Conservation (phyloP, 148 eudicot genomes). For the Selenicereus undatus region DNA sequence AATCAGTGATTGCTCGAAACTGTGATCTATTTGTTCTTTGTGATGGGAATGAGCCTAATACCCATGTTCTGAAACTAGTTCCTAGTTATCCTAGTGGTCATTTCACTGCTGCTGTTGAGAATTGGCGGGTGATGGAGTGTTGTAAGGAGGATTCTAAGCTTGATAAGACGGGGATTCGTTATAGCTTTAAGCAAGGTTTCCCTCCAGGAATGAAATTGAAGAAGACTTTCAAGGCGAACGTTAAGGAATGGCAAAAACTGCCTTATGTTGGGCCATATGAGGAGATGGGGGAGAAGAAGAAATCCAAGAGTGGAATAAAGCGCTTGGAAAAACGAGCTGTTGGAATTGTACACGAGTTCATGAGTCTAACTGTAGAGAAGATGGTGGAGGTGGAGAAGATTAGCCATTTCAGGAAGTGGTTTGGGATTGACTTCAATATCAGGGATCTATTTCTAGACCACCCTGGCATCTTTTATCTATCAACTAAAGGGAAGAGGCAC, state of each 20-base stretch:
- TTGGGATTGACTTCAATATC: slow-evolving; percentile 82
- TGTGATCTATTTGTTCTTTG: slow-evolving; percentile 50
- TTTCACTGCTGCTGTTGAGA: slow-evolving; percentile 57
- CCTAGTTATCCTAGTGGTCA: slow-evolving; percentile 29
- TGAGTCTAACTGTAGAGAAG: slow-evolving; percentile 92
- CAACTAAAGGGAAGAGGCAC: slow-evolving; percentile 81
- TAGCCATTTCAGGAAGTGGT: slow-evolving; percentile 87
- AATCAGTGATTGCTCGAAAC: slow-evolving; percentile 57
- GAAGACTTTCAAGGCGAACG: slow-evolving; percentile 65
- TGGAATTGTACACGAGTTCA: slow-evolving; percentile 87
- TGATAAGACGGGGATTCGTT: slow-evolving; percentile 57
- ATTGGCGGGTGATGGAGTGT: slow-evolving; percentile 79
- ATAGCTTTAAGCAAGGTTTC: slow-evolving; percentile 75
- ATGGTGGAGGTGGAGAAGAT: slow-evolving; percentile 96
- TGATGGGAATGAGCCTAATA: slow-evolving; percentile 66
- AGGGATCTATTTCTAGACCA: slow-evolving; percentile 93
- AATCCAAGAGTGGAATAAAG: slow-evolving; percentile 47
- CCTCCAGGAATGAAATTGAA: slow-evolving; percentile 86
- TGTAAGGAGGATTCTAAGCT: slow-evolving; percentile 60
- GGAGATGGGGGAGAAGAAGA: slow-evolving; percentile 43
- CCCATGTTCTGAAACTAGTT: slow-evolving; percentile 65
- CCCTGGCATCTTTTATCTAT: slow-evolving; percentile 93
- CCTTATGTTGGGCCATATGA: slow-evolving; percentile 79
- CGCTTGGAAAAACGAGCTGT: slow-evolving; percentile 78
- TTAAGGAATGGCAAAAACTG: slow-evolving; percentile 76